Evolutionary conservation across 2,329 filamentous ascomycete genomes (phyloP).

Genomic region (Diaporthe vaccinii): DNA sequence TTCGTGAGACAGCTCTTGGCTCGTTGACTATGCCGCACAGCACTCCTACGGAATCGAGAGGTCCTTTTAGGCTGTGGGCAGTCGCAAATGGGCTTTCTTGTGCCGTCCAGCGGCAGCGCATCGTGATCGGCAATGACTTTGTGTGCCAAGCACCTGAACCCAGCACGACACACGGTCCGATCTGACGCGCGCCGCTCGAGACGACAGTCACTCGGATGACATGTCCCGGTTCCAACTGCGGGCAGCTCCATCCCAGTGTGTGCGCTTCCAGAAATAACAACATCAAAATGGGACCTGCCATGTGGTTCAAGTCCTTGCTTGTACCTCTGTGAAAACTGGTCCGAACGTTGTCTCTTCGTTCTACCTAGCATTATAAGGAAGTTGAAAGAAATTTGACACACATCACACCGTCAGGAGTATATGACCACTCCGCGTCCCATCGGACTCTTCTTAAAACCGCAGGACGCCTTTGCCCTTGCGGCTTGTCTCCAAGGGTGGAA

Average conservation of each 20-base stretch:
- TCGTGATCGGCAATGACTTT: not conserved
- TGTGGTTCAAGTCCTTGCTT: not conserved
- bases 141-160: slow-evolving; percentile 9
- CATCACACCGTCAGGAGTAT: not conserved
- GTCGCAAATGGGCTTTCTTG: not conserved
- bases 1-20: not conserved
- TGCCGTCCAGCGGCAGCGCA: not conserved
- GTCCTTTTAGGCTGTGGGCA: not conserved
- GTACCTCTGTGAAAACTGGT: not conserved
- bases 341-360: not conserved
- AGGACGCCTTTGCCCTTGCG: slow-evolving; percentile 58
- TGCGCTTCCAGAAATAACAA: not conserved
- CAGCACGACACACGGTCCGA: slow-evolving; percentile 24
- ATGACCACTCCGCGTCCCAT: not conserved
- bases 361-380: not conserved
- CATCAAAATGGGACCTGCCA: not conserved
- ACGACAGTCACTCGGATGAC: not conserved
- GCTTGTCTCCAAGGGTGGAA: slow-evolving; percentile 50
- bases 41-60: not conserved
- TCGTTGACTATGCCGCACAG: not conserved
- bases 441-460: slow-evolving; percentile 28
- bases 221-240: slow-evolving; percentile 12
- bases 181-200: not conserved
- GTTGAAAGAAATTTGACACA: not conserved
- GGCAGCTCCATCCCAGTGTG: not conserved